Evolutionary conservation across 2,329 filamentous ascomycete species (phyloP), one percentile per base, ranked within the genome.

Genomic region (Aspergillus versicolor): DNA sequence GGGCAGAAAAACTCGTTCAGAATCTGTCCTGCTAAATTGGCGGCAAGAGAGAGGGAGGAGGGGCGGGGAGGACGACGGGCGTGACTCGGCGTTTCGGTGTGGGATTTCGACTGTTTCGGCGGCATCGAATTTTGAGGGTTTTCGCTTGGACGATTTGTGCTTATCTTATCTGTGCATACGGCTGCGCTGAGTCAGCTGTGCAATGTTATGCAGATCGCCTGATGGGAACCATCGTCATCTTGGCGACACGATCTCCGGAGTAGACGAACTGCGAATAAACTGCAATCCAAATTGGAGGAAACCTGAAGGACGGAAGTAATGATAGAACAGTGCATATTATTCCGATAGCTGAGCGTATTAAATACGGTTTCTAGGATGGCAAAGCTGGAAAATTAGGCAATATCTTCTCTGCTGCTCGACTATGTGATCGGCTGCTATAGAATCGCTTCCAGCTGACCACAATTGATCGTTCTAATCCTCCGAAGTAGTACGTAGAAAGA

Each of bases 101-200:
- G 70, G 69, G 66, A 70, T 72, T 74, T 71, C 55, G 58, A 62
- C 59, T 56, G 27, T 61, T 64, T 64, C 66, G 65, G 67, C 62
- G 67, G 68, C 65, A 66, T 70, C 64, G 73, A 75, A 75, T 76
- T 76, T 76, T 75, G 72, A 76, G 70, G 73, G 69, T 75, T 77
- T 77, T 77, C 74, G 71, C 73, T 75, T 75, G 67, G 64, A 66
- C 59, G 57, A 62, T 72, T 74, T 73, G 73, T 75, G 74, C 72
- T 76, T 77, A 77, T 77, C 74, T 77, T 77, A 77, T 77, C 73
- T 72, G 57, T 50, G 63, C 61, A 71, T 64, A 65, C 51, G 50
- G n/a, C 0, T 17, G 61, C 46, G 9, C 3, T 75, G 68, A 75
- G 67, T 75, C 67, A 75, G 52, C 61, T 66, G 59, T 70, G 49